Evolutionary conservation across 495 filamentous ascomycete species (phyloP), one percentile per base, ranked within the genome.

Genomic region (Penicillium angulare): DNA sequence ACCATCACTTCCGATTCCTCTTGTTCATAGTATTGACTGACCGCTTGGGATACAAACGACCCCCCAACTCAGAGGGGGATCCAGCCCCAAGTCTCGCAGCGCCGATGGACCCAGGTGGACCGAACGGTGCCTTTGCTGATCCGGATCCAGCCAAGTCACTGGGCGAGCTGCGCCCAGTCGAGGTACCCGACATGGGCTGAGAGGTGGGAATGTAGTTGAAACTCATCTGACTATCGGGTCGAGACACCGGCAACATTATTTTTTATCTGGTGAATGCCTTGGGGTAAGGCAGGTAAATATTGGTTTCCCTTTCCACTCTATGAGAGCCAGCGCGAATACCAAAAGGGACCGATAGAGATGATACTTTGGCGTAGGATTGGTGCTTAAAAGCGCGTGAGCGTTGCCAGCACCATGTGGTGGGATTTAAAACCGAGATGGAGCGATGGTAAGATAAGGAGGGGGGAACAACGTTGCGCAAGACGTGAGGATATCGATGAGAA

Each of bases 41-140:
- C 93, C 93, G 83, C 76, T 97, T 97, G 45, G 92, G 88, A 69
- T 87, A 98, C 39, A 97, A 71, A 59, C 87, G 68, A 72, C 83
- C 68, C 68, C 86, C 84, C 63, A 83, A 79, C 52, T 97, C 95
- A 68, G 92, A 96, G 59, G 93, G 93, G 79, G 93, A 98, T 70
- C 92, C 93, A 79, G 90, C 85, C 77, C 92, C 92, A 56, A 92
- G 82, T 70, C 95, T 85, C 61, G 86, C 77, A 65, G 74, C 83
- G 57, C 85, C 85, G 50, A 89, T 81, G 66, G 89, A 86, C 59
- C 83, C 85, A 53, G 80, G 76, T 59, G 84, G 73, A 32, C 86
- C 85, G 59, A 95, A 90, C 12, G 90, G 86, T 45, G 89, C 86
- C 67, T 90, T 83, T 42, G 86, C 68, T 36, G 83, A 71, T 63